These are phyloP conservation scores for Cordyceps fumosorosea DNA, from an alignment of 2,329 filamentous ascomycete species.

Conservation along the genomic window DNA sequence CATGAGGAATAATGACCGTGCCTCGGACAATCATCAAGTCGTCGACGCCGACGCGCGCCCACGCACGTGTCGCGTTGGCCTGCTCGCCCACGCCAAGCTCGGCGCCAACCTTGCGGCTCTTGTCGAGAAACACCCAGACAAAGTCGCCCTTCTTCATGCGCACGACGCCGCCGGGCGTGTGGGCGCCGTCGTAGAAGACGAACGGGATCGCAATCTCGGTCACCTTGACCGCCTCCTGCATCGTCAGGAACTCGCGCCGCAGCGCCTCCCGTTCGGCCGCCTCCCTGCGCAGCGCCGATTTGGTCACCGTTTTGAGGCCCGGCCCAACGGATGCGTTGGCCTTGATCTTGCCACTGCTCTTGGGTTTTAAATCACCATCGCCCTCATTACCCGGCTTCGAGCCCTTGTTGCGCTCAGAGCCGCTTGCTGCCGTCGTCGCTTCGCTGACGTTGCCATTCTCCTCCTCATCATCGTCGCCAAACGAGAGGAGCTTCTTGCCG, in stretches of 20 bases:
- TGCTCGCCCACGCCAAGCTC: constrained; percentile 68
- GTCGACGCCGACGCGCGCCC: constrained; percentile 90
- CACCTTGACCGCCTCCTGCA: constrained; percentile 81
- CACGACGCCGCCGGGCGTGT: constrained; percentile 76
- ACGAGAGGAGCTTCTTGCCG: constrained; percentile 49
- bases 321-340: constrained; percentile 56
- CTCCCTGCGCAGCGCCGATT: constrained; percentile 74
- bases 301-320: constrained; percentile 60
- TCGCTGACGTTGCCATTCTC: constrained; percentile 34
- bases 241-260: constrained; percentile 71
- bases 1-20: constrained; percentile 88
- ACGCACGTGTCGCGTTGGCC: constrained; percentile 63
- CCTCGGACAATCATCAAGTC: constrained; percentile 90
- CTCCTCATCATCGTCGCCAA: constrained; percentile 63
- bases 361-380: constrained; percentile 16
- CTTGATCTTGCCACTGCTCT: constrained; percentile 43
- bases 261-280: constrained; percentile 72
- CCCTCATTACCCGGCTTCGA: neutral
- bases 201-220: constrained; percentile 90
- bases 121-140: constrained; percentile 88
- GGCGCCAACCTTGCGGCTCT: constrained; percentile 83
- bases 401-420: constrained; percentile 23
- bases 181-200: constrained; percentile 93
- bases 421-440: constrained; percentile 28
- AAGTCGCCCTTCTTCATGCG: constrained; percentile 89